Evolutionary conservation across 768 basidiomycete genomes (phyloP).

Genomic region (Porpolomopsis calyptriformis): DNA sequence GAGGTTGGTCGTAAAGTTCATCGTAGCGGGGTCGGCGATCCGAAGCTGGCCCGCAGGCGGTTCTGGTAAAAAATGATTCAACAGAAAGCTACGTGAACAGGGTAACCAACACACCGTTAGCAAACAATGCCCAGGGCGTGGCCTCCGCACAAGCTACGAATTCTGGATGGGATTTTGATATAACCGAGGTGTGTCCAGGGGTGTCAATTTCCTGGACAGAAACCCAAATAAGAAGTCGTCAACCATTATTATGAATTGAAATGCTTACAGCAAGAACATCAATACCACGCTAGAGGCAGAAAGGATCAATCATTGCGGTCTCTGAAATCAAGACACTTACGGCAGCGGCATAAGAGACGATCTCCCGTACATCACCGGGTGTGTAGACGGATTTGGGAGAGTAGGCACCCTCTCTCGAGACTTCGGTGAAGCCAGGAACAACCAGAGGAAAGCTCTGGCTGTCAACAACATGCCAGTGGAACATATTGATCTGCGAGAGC

Average conservation of each 20-base stretch:
- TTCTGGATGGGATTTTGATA: constrained; percentile 58
- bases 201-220: constrained; percentile 57
- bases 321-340: constrained; percentile 30
- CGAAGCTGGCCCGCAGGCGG: constrained; percentile 80
- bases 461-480: constrained; percentile 84
- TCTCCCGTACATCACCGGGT: constrained; percentile 40
- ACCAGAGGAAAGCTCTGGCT: constrained; percentile 72
- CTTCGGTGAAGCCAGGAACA: constrained; percentile 47
- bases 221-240: constrained; percentile 25
- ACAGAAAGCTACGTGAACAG: background rate
- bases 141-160: constrained; percentile 55
- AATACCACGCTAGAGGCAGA: background rate
- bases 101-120: constrained; percentile 26
- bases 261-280: constrained; percentile 45
- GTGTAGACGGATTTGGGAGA: constrained; percentile 43
- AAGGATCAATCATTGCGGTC: constrained; percentile 2
- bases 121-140: constrained; percentile 50
- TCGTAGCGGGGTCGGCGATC: constrained; percentile 48
- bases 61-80: constrained; percentile 23
- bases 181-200: constrained; percentile 69
- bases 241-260: constrained; percentile 17
- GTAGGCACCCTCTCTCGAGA: constrained; percentile 62
- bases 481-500: constrained; percentile 47
- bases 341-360: constrained; percentile 58
- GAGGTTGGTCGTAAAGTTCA: constrained; percentile 47